Base-by-base conservation (phyloP, 1,284 basidiomycete species). In the Psilocybe mexicana region DNA sequence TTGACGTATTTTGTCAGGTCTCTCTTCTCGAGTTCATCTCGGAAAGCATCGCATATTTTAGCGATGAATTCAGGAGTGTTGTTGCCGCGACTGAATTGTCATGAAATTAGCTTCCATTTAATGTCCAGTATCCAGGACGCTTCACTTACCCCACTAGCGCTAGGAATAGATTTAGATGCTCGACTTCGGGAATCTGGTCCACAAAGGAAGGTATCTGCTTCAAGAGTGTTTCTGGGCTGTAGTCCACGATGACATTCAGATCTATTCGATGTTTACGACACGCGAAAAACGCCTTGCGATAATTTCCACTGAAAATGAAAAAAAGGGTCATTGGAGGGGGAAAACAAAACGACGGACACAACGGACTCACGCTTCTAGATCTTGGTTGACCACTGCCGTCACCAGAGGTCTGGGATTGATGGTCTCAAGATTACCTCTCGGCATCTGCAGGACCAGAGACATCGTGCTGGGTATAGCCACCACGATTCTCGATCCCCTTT, bases 371-470 rank as follows among this genome's bases (percentile, higher is more conserved):
- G 70, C 75, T 49, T 88, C 79, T 10, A 96, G 78, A 68, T 94
- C 90, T 50, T 84, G 77, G 54, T 82, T 80, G 1, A 96, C 88
- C 2, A 92, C 87, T 52, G 89, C 84, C 74, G 98, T 86, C 2
- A 98, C 95, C 60, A 99, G 76, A 1, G 96, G 92, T 35, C 97
- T 80, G 1, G 97, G 97, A 66, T 90, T 93, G 56, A 99, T 89
- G 0, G 94, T 98, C 77, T 99, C 97, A 54, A 99, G 71, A 72
- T 99, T 99, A 0, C 97, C 97, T 64, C 97, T 79, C 0, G 96
- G 97, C 95, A 99, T 99, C 76, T 99, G 97, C 11, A 99, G 76
- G 0, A 99, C 91, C 14, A 98, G 74, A 63, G 83, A 88, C 93
- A 97, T 98, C 6, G 85, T 78, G 61, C 88, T 93, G 2, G 94